Evolutionary conservation across 305 asterid species (phyloP).

Genomic region (Coffea humblotiana): DNA sequence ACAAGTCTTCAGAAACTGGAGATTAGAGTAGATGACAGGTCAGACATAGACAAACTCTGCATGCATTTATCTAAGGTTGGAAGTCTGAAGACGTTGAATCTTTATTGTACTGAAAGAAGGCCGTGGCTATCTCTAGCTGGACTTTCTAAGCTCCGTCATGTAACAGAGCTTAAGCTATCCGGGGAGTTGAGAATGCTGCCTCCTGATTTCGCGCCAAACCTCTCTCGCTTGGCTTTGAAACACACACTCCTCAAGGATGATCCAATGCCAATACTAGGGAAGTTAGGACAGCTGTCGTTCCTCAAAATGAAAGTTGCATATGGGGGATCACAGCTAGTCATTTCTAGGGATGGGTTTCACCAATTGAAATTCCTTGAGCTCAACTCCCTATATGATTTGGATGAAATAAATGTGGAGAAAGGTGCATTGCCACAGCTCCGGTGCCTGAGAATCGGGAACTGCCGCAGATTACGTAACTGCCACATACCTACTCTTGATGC

Average conservation of each 20-base stretch:
- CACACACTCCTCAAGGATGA: not conserved
- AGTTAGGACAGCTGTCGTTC: not conserved
- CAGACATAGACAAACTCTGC: not conserved
- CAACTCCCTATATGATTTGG: too few species aligned
- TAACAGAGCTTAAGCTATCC: not conserved
- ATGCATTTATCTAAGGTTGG: not conserved
- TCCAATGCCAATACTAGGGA: not conserved
- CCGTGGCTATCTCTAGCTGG: not conserved
- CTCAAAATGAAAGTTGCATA: not conserved
- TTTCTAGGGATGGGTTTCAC: too few species aligned
- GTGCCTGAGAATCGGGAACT: too few species aligned
- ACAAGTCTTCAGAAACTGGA: conserved; percentile 1
- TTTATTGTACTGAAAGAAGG: not conserved
- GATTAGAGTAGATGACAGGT: not conserved
- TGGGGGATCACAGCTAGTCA: too few species aligned
- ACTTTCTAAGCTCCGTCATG: not conserved
- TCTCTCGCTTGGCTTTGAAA: conserved; percentile 4
- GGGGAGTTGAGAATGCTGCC: not conserved
- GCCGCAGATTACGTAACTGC: too few species aligned
- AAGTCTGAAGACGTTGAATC: not conserved
- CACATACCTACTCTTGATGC: too few species aligned
- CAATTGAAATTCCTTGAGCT: too few species aligned
- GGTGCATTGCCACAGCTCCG: too few species aligned
- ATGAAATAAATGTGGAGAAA: too few species aligned
- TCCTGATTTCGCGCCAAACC: not conserved